Conservation (phyloP, 495 filamentous ascomycete species). For the Viridothelium virens region DNA sequence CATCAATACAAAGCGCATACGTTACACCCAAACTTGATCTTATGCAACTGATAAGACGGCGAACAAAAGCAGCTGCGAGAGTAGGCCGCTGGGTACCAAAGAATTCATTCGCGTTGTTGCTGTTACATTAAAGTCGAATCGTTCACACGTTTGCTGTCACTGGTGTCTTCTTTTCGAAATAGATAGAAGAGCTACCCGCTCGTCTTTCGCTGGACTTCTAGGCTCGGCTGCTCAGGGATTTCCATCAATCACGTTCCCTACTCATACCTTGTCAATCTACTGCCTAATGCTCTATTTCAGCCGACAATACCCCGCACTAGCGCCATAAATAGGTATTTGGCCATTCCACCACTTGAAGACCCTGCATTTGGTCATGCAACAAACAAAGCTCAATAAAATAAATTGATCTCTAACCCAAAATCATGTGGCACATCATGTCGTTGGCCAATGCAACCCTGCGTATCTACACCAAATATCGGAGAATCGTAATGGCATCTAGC, state of each 20-base stretch:
- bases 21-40: no score
- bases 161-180: no score
- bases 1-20: no score
- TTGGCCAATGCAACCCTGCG: neutral
- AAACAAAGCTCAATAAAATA: neutral
- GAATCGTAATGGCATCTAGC: neutral
- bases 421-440: neutral
- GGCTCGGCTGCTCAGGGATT: neutral
- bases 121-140: no score
- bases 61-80: no score
- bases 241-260: neutral
- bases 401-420: neutral
- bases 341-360: constrained; percentile 7
- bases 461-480: neutral
- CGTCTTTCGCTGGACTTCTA: constrained; percentile 3
- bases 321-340: neutral
- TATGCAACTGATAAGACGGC: no score
- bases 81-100: no score
- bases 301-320: neutral
- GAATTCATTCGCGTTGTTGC: no score
- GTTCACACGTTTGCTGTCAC: no score
- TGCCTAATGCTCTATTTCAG: constrained; percentile 5
- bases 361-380: neutral
- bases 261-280: neutral
- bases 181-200: no score